Conservation (phyloP, 345 rosid species). For the Hypericum perforatum region DNA sequence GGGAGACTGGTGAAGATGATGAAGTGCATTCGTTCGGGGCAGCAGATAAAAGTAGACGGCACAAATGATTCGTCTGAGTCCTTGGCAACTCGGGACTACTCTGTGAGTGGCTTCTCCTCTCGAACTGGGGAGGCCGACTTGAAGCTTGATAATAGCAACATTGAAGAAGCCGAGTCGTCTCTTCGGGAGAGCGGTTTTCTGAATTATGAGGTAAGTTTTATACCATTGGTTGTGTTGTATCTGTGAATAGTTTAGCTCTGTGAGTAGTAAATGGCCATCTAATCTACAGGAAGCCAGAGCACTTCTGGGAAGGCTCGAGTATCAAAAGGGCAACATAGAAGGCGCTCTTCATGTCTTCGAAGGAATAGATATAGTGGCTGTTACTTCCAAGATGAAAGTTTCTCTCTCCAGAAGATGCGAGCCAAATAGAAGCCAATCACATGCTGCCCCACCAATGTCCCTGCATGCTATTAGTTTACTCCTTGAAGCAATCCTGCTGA, state of each 20-base stretch:
- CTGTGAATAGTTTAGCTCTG: neutral
- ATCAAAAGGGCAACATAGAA: slow-evolving; percentile 5
- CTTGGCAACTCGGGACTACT: slow-evolving; percentile 64
- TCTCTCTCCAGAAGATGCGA: neutral
- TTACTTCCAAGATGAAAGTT: slow-evolving; percentile 4
- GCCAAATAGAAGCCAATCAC: slow-evolving; percentile 1
- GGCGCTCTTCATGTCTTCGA: slow-evolving; percentile 6
- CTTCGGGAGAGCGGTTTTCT: slow-evolving; percentile 76
- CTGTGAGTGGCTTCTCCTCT: slow-evolving; percentile 64
- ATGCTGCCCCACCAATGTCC: neutral
- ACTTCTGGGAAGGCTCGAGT: slow-evolving; percentile 3
- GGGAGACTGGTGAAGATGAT: slow-evolving; percentile 46
- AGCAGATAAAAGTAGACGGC: slow-evolving; percentile 40
- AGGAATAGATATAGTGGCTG: neutral
- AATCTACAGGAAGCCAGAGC: slow-evolving; percentile 4
- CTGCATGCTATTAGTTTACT: slow-evolving; percentile 3
- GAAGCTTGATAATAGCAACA: slow-evolving; percentile 58
- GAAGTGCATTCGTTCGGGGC: slow-evolving; percentile 61
- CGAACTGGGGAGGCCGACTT: slow-evolving; percentile 47
- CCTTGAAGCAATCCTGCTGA: slow-evolving; percentile 1
- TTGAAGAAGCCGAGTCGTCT: slow-evolving; percentile 73
- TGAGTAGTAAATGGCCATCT: neutral
- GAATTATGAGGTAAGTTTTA: slow-evolving; percentile 52
- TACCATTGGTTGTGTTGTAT: neutral
- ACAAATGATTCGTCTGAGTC: slow-evolving; percentile 54